Evolutionary conservation across 345 rosid genomes (phyloP).

Genomic region (Brassica nigra): DNA sequence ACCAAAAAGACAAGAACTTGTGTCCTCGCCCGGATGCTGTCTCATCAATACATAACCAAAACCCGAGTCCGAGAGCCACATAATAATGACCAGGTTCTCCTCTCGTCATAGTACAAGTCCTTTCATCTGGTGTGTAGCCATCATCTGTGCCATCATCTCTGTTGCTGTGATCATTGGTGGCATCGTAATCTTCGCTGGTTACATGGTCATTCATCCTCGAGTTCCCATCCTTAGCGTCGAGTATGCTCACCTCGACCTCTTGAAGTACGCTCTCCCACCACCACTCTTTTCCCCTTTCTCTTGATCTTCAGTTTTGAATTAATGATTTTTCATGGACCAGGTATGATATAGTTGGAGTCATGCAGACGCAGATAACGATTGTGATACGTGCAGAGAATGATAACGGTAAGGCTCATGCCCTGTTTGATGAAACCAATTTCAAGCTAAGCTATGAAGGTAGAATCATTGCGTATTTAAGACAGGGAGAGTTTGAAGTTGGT

Average conservation of each 20-base stretch:
- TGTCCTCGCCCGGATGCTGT: conserved; percentile 37
- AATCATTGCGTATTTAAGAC: conserved; percentile 50
- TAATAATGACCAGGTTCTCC: conserved; percentile 47
- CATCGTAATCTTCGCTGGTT: conserved; percentile 63
- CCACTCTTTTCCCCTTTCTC: conserved; percentile 38
- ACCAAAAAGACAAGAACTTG: conserved; percentile 29
- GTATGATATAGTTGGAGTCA: conserved; percentile 50
- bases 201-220: conserved; percentile 74
- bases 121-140: conserved; percentile 73
- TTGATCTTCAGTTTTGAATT: conserved; percentile 11
- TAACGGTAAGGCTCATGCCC: conserved; percentile 68
- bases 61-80: conserved; percentile 6
- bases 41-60: conserved; percentile 10
- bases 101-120: conserved; percentile 50
- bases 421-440: conserved; percentile 49
- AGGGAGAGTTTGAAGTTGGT: conserved; percentile 58
- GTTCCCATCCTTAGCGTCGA: conserved; percentile 65
- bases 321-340: conserved; percentile 7
- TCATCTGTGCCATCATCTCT: conserved; percentile 66
- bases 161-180: conserved; percentile 67
- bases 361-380: conserved; percentile 66
- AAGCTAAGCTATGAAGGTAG: conserved; percentile 50
- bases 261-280: conserved; percentile 39
- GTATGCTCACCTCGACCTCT: conserved; percentile 54
- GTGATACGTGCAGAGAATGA: conserved; percentile 62